phyloP scores from a whole-genome alignment of 2,329 filamentous ascomycete species.

The Sphaceloma murrayae region DNA sequence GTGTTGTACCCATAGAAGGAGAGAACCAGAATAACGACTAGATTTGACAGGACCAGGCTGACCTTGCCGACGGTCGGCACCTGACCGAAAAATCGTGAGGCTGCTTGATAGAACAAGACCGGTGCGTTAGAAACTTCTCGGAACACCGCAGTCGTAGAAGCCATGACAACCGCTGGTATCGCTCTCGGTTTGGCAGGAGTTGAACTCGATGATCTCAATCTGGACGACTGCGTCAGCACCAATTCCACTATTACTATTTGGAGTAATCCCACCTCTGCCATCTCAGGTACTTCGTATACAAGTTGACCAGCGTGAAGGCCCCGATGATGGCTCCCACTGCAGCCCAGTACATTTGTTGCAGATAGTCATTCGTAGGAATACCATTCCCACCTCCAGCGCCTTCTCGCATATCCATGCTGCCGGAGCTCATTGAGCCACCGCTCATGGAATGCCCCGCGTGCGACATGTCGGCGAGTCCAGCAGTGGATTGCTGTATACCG shows the following conservation, averaged over 20 bases:
- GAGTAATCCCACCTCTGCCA: constrained; percentile 38
- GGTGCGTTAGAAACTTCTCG: constrained; percentile 45
- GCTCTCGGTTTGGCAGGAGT: constrained; percentile 47
- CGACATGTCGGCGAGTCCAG: constrained; percentile 11
- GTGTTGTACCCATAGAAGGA: constrained; percentile 49
- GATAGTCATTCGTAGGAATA: constrained; percentile 32
- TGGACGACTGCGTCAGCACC: constrained; percentile 21
- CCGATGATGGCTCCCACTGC: constrained; percentile 39
- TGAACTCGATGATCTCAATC: constrained; percentile 36
- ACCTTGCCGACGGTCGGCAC: constrained; percentile 32
- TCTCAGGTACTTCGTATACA: constrained; percentile 41
- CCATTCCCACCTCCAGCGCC: constrained; percentile 4
- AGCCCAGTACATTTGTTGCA: constrained; percentile 47
- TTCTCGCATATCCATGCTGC: constrained; percentile 32
- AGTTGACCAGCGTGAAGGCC: constrained; percentile 36
- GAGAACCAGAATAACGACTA: constrained; percentile 44
- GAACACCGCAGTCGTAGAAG: constrained; percentile 44
- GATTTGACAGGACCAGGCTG: constrained; percentile 37
- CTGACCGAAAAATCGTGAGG: constrained; percentile 17
- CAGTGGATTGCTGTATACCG: too few species aligned
- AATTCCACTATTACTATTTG: constrained; percentile 9
- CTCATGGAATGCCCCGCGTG: constrained; percentile 12
- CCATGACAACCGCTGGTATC: constrained; percentile 38
- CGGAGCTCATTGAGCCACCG: constrained; percentile 3
- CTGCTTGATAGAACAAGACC: constrained; percentile 20